A percentile compares a stretch with the other conserved stretches of the same genome.
These are phyloP conservation scores for Trapa incisa DNA, from an alignment of 345 rosid genomes.

Conservation along the genomic window DNA sequence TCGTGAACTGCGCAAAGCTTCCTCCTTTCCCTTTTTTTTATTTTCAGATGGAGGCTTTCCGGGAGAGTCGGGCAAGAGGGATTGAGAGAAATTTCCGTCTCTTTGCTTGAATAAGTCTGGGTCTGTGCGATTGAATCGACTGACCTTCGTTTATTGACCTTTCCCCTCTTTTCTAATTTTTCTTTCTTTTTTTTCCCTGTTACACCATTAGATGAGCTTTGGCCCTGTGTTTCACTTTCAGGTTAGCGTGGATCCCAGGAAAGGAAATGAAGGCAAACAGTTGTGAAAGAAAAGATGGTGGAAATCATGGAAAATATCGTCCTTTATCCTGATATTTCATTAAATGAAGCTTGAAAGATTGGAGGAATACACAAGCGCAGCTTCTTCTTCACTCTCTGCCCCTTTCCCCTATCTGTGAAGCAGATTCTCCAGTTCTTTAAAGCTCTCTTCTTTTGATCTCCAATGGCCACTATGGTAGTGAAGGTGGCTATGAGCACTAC, in stretches of 20 bases:
- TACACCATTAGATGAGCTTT: background rate
- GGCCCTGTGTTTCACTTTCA: background rate
- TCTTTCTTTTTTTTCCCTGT: background rate
- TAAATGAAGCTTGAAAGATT: background rate
- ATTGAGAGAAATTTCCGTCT: background rate
- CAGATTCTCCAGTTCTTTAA: background rate
- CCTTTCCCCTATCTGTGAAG: background rate
- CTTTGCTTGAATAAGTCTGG: background rate
- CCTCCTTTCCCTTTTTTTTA: background rate
- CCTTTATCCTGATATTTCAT: background rate
- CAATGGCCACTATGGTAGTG: constrained; percentile 35
- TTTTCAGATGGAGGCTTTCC: background rate
- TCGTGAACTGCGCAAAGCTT: background rate
- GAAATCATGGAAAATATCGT: background rate
- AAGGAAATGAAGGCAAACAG: background rate
- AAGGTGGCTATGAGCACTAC: constrained; percentile 28
- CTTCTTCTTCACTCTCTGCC: background rate
- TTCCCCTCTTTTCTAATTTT: background rate
- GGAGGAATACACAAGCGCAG: background rate
- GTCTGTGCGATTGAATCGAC: background rate
- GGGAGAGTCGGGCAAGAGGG: background rate
- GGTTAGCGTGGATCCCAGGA: background rate
- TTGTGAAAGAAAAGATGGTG: background rate
- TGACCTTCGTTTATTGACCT: background rate
- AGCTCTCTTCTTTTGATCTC: background rate